A percentile compares a stretch with the other conserved stretches of the same genome.
phyloP scores from a whole-genome alignment of 2,329 filamentous ascomycete genomes.

The Epichloe aotearoae region DNA sequence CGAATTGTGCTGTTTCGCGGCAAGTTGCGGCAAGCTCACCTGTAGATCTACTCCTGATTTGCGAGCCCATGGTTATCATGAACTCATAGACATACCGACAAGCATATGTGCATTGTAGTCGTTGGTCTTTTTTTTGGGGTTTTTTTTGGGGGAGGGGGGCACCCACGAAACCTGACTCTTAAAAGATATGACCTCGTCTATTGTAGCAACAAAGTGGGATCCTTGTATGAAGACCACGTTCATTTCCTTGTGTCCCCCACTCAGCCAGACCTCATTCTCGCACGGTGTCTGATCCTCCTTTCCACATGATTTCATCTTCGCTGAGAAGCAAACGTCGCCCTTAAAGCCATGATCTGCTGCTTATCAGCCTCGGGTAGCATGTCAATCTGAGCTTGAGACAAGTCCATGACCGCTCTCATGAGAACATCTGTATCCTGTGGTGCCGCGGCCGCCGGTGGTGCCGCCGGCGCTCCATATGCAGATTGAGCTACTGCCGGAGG shows the following conservation, averaged over 20 bases:
- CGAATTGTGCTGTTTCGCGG: neutral
- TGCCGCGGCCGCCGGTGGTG: constrained; percentile 19
- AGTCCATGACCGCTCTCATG: constrained; percentile 66
- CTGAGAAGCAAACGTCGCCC: constrained; percentile 45
- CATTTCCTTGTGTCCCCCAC: neutral
- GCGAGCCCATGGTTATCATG: neutral
- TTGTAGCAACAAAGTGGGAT: neutral
- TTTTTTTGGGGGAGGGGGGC: neutral
- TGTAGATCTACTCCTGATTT: neutral
- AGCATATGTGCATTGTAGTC: neutral
- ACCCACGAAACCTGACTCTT: neutral
- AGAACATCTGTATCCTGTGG: constrained; percentile 54
- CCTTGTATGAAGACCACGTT: neutral
- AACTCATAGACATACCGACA: neutral
- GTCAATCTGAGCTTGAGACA: constrained; percentile 71
- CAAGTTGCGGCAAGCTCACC: neutral
- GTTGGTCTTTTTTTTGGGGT: neutral
- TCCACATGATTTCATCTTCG: constrained; percentile 13
- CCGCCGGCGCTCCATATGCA: constrained; percentile 21
- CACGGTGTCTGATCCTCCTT: neutral
- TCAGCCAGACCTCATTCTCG: neutral
- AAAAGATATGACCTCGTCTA: neutral
- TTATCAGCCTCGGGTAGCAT: constrained; percentile 62
- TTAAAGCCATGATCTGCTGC: constrained; percentile 65
- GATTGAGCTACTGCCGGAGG: constrained; percentile 25